Conservation (phyloP, 345 rosid species). For the Salix dunnii region DNA sequence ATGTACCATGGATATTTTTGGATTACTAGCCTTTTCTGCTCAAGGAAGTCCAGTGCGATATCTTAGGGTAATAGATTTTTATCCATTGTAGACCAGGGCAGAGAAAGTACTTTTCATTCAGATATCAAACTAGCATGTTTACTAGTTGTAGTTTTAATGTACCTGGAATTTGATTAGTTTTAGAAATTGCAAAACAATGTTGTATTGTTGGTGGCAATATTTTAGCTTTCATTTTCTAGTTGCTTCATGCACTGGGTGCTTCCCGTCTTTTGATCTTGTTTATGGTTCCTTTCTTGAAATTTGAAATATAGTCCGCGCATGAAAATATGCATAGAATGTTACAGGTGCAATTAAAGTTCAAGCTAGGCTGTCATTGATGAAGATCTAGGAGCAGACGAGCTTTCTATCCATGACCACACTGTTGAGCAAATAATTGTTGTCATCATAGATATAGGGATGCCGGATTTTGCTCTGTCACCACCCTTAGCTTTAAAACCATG, state of each 20-base stretch:
- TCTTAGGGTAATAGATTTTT: constrained; percentile 10
- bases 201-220: neutral
- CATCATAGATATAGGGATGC: neutral
- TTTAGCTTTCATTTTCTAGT: neutral
- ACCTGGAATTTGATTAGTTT: constrained; percentile 6
- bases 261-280: neutral
- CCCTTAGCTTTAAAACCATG: neutral
- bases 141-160: neutral
- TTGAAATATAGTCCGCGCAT: neutral
- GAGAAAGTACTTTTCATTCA: neutral
- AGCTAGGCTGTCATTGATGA: too few relatives aligned
- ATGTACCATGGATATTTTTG: neutral
- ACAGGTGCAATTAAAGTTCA: too few relatives aligned
- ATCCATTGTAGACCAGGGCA: constrained; percentile 13
- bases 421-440: neutral
- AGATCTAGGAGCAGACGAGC: neutral
- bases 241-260: neutral
- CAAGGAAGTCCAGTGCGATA: constrained; percentile 15
- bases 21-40: neutral
- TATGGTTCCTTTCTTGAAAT: neutral
- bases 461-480: neutral
- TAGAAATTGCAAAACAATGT: constrained; percentile 10
- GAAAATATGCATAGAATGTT: neutral
- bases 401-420: neutral
- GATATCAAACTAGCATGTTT: neutral